Conservation (phyloP, 2,329 filamentous ascomycete species). For the Cryphonectria naterciae region DNA sequence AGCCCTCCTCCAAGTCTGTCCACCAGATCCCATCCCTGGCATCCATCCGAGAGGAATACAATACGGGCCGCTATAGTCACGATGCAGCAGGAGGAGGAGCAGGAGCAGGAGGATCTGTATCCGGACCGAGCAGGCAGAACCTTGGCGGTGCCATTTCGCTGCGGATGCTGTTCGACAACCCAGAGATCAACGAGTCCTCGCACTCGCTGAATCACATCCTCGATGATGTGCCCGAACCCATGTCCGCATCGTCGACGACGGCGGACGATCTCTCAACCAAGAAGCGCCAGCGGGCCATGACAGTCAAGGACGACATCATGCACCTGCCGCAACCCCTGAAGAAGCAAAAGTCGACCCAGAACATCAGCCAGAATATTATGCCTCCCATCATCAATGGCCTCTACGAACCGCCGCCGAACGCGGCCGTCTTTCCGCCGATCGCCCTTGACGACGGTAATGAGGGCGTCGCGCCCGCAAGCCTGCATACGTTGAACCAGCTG, state of each 20-base stretch:
- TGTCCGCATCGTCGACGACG: not conserved
- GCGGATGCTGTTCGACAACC: conserved; percentile 47
- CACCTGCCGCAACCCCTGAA: conserved; percentile 67
- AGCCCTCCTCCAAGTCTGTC: conserved; percentile 29
- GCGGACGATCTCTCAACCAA: conserved; percentile 50
- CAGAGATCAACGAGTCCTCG: conserved; percentile 44
- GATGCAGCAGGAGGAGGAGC: conserved; percentile 5
- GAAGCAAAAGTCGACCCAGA: conserved; percentile 62
- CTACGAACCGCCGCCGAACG: conserved; percentile 63
- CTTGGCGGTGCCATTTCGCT: conserved; percentile 36
- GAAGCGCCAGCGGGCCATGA: conserved; percentile 55
- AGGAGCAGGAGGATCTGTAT: not conserved
- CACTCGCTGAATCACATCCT: conserved; percentile 52
- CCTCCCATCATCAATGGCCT: conserved; percentile 70
- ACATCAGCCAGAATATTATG: conserved; percentile 56
- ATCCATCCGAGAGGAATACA: conserved; percentile 29
- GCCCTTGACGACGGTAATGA: conserved; percentile 55
- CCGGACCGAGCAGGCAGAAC: conserved; percentile 15
- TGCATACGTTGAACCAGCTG: conserved; percentile 44
- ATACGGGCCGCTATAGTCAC: conserved; percentile 20
- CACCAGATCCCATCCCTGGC: conserved; percentile 35
- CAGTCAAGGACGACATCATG: conserved; percentile 63
- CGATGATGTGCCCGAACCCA: conserved; percentile 46
- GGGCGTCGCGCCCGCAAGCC: conserved; percentile 41
- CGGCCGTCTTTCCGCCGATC: conserved; percentile 67